phyloP scores from a whole-genome alignment of 2,329 filamentous ascomycete species.

The Fusarium odoratissimum region DNA sequence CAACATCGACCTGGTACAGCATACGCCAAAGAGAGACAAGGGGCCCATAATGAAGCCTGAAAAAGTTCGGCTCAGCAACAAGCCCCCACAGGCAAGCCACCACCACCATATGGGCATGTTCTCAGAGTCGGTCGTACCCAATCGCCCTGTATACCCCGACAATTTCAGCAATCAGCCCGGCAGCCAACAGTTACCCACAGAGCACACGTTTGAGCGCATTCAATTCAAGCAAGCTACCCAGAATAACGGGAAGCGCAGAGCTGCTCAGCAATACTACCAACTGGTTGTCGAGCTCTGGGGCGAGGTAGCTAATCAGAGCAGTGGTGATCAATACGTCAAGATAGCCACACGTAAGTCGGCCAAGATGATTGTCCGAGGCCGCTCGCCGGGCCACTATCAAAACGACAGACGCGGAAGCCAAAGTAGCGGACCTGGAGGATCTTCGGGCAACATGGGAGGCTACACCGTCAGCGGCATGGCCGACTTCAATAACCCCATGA shows the following conservation, averaged over 20 bases:
- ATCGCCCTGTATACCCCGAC: slow-evolving; percentile 55
- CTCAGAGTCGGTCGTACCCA: slow-evolving; percentile 48
- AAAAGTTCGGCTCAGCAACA: slow-evolving; percentile 74
- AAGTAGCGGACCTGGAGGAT: slow-evolving; percentile 74
- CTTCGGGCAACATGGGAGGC: slow-evolving; percentile 70
- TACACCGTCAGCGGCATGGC: slow-evolving; percentile 45
- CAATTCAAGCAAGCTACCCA: slow-evolving; percentile 95
- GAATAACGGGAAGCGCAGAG: slow-evolving; percentile 91
- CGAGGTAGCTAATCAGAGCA: slow-evolving; percentile 65
- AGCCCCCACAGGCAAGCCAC: slow-evolving; percentile 66
- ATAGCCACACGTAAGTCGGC: slow-evolving; percentile 79
- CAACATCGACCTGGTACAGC: slow-evolving; percentile 85
- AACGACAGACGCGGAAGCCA: slow-evolving; percentile 75
- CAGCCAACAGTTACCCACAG: slow-evolving; percentile 58
- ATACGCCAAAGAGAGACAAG: slow-evolving; percentile 92
- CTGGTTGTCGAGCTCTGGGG: slow-evolving; percentile 87
- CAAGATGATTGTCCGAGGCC: slow-evolving; percentile 87
- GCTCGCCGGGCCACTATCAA: slow-evolving; percentile 84
- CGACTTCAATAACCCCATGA: slow-evolving; percentile 50
- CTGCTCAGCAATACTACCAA: slow-evolving; percentile 92
- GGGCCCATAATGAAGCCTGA: slow-evolving; percentile 82
- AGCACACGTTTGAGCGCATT: slow-evolving; percentile 84
- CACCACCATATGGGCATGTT: slow-evolving; percentile 62
- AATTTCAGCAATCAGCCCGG: slow-evolving; percentile 48
- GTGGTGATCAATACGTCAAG: slow-evolving; percentile 70